Evolutionary conservation across 345 rosid species (phyloP).

Genomic region (Eucalyptus cloeziana): DNA sequence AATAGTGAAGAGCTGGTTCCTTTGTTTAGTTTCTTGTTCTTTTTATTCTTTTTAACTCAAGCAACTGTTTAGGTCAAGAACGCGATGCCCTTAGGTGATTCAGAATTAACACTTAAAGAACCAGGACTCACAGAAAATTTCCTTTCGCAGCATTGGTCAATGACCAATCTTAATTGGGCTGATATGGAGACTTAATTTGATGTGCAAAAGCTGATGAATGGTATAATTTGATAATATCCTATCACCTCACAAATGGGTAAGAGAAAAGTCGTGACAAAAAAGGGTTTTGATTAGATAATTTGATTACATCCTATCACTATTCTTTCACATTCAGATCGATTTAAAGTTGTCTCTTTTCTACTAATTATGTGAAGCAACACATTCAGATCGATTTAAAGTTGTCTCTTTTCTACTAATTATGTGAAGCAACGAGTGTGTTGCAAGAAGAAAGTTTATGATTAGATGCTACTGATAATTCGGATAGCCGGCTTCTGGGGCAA

Average conservation of each 20-base stretch:
- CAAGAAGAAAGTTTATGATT: neutral
- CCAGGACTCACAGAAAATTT: neutral
- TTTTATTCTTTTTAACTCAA: neutral
- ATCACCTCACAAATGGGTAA: neutral
- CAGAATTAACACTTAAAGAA: neutral
- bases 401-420: neutral
- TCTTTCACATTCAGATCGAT: no score
- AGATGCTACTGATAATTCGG: neutral
- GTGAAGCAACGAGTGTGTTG: neutral
- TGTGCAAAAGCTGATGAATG: neutral
- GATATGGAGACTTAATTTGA: neutral
- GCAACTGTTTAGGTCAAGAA: neutral
- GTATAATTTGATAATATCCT: neutral
- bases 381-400: no score
- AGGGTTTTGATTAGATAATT: no score
- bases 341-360: neutral
- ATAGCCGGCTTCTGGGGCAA: neutral
- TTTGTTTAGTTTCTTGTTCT: neutral
- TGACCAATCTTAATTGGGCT: neutral
- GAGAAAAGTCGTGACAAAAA: fast-evolving
- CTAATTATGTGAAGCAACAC: neutral
- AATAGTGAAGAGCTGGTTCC: neutral
- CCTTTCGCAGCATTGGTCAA: neutral
- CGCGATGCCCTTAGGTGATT: neutral
- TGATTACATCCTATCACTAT: no score